Evolutionary conservation across 2,329 filamentous ascomycete genomes (phyloP), one percentile per base, ranked within the genome.

Genomic region (Hypoxylon sp.): DNA sequence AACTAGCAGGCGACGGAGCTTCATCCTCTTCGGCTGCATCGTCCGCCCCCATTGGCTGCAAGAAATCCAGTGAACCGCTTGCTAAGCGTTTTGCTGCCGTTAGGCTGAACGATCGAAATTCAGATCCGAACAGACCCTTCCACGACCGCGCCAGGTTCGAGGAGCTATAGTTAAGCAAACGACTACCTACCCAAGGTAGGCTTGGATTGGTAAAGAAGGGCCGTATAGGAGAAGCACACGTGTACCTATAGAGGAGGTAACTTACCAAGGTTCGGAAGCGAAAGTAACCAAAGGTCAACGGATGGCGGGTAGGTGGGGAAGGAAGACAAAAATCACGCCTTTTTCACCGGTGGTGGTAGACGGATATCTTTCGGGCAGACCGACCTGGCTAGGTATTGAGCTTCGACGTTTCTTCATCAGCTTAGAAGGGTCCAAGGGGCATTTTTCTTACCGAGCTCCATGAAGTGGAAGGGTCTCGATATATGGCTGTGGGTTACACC

Each of bases 71-170:
- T 75, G 76, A 75, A 77, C 77, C 75, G 72, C 75, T 77, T 75
- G 72, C 77, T 79, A 79, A 79, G 75, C 77, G 77, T 73, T 70
- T 79, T 78, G 77, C 77, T 76, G 75, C 75, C 75, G 75, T 79
- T 78, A 79, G 77, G 76, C 75, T 79, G 71, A 77, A 67, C 66
- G 74, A 75, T 25, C 73, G 68, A 72, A 73, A 73, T 65, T 70
- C 67, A 62, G 75, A 76, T 65, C 70, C 67, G 63, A 76, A 76
- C 73, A 73, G 68, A 65, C 71, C 74, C 43, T 63, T 60, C 63
- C 76, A 69, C 71, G 76, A 81, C 65, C 79, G 78, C 58, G 51
- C 69, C 57, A 71, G 68, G 62, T 65, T 67, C 53, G 74, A 76
- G 43, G 65, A 71, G 7, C 2, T 68, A 36, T 75, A 21, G 41